Base-by-base conservation (phyloP, 1,139 yeast genomes). In the Yamadazyma atmosphaerica region DNA sequence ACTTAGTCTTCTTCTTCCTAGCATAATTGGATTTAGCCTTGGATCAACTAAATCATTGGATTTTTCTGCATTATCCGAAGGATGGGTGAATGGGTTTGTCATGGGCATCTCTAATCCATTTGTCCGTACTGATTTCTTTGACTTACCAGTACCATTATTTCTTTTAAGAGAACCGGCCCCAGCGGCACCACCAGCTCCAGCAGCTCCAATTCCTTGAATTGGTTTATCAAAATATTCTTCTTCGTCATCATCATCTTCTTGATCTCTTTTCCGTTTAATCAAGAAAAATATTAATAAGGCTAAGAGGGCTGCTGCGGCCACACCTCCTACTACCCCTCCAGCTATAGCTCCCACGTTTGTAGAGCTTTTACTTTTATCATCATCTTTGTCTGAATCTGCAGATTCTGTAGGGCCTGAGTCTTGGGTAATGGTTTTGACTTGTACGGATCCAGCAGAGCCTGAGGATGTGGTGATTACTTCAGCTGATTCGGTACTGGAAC, bases 1-100 rank as follows among this genome's bases (percentile, higher is more conserved):
- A 42, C 84, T 76, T 41, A 84, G 65, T 46, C 94, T 71, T 45
- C 88, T 76, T 57, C 86, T 79, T 18, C 87, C 88, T 61, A 84
- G 68, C 81, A 83, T 78, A 34, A 77, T 70, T 2, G 87, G 86
- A 54, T 81, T 80, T 45, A 81, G 63, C 43, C 87, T 68, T 34
- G 83, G 86, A 58, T 72, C 79, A 4, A 60, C 60, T 37, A 67
- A 55, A 19, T 56, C 67, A 12, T 45, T 43, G 13, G 45, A 55
- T 22, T 56, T 66, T 31, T 40, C 37, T 13, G 38, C 45, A 19
- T 56, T 33, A 47, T 77, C 81, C 3, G 74, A 67, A 3, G 79
- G 73, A 52, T 84, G 90, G 41, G 81, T 83, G 37, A 82, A 76
- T 36, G 70, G 80, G 60, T 57, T 76, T 40, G 66, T 61, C 76